Base-by-base conservation (phyloP, 2,329 filamentous ascomycete species). In the Davidsoniella neocaledoniae region DNA sequence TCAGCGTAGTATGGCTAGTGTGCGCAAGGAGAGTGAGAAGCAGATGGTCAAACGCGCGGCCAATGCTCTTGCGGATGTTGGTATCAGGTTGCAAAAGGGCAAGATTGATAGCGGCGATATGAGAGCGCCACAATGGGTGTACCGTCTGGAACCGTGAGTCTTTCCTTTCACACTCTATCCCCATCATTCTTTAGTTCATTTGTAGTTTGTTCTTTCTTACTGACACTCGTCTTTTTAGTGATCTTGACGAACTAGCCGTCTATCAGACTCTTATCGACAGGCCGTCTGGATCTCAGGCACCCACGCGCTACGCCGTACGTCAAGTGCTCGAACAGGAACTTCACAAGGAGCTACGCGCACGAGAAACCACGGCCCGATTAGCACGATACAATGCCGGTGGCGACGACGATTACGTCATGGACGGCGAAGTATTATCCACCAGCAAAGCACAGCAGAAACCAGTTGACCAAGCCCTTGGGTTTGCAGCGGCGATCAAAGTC, bases 321-420 rank as follows among this genome's bases (percentile, higher is more conserved):
- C 90, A 95, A 62, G 88, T 95, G 7, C 73, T 98, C 1, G 87
- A 94, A 59, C 86, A 91, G 61, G 90, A 96, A 62, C 83, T 90
- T 58, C 77, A 77, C 53, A 86, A 83, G 59, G 81, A 86, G 44
- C 74, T 81, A 10, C 67, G 74, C 26, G 68, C 78, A 33, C 79
- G 81, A 12, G 81, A 84, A 46, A 76, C 76, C 53, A 72, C 76
- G 3, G 73, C 78, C 0, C 70, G 83, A 2, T 76, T 83, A 58
- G 76, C 79, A 7, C 72, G 81, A 2, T 81, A 79, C 61, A 67
- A 64, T 40, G 76, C 70, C n/a, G 76, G 69, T 56, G 57, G 58
- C 66, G 61, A 63, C 40, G 60, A 64, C 53, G 69, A 68, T 55
- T 65, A 70, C 50, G 67, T 67, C 25, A 57, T 57, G 38, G 57